Conservation (phyloP, 2,329 filamentous ascomycete species). For the Trematosphaeria pertusa region DNA sequence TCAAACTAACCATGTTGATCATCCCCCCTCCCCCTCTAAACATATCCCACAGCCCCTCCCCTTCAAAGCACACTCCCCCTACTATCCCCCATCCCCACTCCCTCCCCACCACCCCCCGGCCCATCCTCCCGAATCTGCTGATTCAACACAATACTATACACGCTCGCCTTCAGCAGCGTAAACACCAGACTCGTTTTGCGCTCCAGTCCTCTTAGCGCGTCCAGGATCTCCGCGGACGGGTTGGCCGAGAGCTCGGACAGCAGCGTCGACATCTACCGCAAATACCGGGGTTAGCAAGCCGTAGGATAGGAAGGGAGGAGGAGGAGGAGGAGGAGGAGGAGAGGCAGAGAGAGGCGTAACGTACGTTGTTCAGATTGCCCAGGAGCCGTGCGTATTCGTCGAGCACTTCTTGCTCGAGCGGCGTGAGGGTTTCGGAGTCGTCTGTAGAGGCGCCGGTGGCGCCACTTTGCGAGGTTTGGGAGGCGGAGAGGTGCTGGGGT, state of each 20-base stretch:
- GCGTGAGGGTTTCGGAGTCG: slow-evolving; percentile 60
- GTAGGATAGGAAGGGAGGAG: slow-evolving; percentile 26
- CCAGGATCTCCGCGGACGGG: slow-evolving; percentile 74
- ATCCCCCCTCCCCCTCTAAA: slow-evolving; percentile 3
- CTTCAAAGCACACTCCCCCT: slow-evolving; percentile 4
- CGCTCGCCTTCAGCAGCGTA: slow-evolving; percentile 94
- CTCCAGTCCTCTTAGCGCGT: slow-evolving; percentile 86
- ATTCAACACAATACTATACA: slow-evolving; percentile 98
- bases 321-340: slow-evolving; percentile 1
- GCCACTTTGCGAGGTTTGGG: slow-evolving; percentile 14
- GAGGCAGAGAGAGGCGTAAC: slow-evolving; percentile 18
- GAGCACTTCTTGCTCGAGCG: slow-evolving; percentile 90
- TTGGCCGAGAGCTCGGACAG: slow-evolving; percentile 72
- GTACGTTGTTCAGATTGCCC: slow-evolving; percentile 88
- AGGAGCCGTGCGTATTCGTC: slow-evolving; percentile 91
- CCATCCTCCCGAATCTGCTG: slow-evolving; percentile 67
- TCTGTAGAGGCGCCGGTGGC: neutral
- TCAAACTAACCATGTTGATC: too few relatives aligned
- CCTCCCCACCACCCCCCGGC: slow-evolving; percentile 33
- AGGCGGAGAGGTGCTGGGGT: slow-evolving; percentile 21
- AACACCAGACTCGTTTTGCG: slow-evolving; percentile 94
- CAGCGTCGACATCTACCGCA: slow-evolving; percentile 58
- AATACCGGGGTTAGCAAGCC: neutral
- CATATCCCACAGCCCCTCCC: slow-evolving; percentile 4
- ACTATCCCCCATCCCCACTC: slow-evolving; percentile 5